A percentile compares a stretch with the other conserved stretches of the same genome.
phyloP scores from a whole-genome alignment of 2,329 filamentous ascomycete species.

The Daldinia eschscholtzii region DNA sequence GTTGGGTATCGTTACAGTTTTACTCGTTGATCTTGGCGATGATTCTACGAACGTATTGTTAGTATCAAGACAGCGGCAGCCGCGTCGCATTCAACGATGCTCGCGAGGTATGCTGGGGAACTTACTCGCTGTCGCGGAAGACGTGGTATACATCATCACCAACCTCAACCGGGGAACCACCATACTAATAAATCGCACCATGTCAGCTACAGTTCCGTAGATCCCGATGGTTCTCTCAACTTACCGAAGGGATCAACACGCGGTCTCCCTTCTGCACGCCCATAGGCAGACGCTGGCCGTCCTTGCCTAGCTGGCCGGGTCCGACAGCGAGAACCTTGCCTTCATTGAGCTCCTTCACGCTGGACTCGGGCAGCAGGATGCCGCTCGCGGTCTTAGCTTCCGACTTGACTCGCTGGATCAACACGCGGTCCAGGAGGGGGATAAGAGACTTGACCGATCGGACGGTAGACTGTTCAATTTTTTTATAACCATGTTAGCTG shows the following conservation, averaged over 20 bases:
- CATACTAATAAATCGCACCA: constrained; percentile 70
- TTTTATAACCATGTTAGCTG: constrained; percentile 6
- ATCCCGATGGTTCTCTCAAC: constrained; percentile 49
- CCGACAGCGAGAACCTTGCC: constrained; percentile 96
- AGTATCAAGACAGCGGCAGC: neutral
- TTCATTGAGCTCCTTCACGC: constrained; percentile 98
- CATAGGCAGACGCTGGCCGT: constrained; percentile 88
- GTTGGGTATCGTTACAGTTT: constrained; percentile 53
- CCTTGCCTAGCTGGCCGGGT: constrained; percentile 86
- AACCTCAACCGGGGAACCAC: constrained; percentile 95
- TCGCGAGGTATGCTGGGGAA: constrained; percentile 47
- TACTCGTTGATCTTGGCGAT: constrained; percentile 99
- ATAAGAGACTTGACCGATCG: constrained; percentile 95
- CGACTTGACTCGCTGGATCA: constrained; percentile 97
- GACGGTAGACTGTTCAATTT: constrained; percentile 70
- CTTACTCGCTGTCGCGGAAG: constrained; percentile 98
- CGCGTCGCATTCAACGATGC: neutral
- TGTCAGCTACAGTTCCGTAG: constrained; percentile 27
- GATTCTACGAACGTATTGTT: constrained; percentile 71
- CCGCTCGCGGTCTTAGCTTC: constrained; percentile 96
- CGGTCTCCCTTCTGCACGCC: constrained; percentile 87
- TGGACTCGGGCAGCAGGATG: constrained; percentile 97
- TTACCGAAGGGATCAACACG: constrained; percentile 94
- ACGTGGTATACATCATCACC: constrained; percentile 96
- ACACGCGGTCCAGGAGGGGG: constrained; percentile 96